Base-by-base conservation (phyloP, 768 basidiomycete species). In the Mycena maculata region DNA sequence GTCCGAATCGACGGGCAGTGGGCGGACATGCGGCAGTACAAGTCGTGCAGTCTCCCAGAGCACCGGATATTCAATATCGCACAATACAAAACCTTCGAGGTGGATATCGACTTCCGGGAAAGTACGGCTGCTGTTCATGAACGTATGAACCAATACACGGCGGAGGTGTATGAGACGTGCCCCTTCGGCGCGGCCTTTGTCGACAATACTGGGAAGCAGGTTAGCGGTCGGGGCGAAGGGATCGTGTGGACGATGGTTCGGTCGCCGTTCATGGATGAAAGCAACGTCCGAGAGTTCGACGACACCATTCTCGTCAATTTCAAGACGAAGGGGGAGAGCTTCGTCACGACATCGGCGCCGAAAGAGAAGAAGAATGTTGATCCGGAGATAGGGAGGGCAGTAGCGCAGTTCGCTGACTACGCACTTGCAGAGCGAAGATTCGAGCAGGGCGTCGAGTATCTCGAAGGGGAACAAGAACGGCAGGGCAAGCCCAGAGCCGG, bases 401-500 rank as follows among this genome's bases (percentile, higher is more conserved):
- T 39, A 7, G 48, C 25, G 33, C 58, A 70, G 57, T 71, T 71
- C 28, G 72, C 60, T 3, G 68, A 69, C n/a, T 71, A 62, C 49
- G 68, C 68, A 23, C 66, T 69, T 38, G 62, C 61, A 23, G 64
- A 70, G 27, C 64, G 70, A 47, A 50, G 72, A 36, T 61, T 68
- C 33, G 72, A 73, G 54, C 72, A 73, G 53, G 72, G 72, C 3
- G 49, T 73, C 60, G 72, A 73, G 39, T 70, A 70, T 65, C 65
- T 73, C 8, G 69, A 68, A 44, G 59, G 38, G n/a, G 69, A 72
- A 39, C 68, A 67, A 56, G 60, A 60, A 13, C 57, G 68, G n/a
- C 44, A 67, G 42, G 70, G 67, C 1, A 18, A 49, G 15, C 48
- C 47, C 16, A 33, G 48, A 15, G 25, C 22, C 27, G 58, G 50